These are phyloP conservation scores for Gonapodya prolifera DNA, from an alignment of 192 early-diverging fungal genomes.

Conservation along the genomic window DNA sequence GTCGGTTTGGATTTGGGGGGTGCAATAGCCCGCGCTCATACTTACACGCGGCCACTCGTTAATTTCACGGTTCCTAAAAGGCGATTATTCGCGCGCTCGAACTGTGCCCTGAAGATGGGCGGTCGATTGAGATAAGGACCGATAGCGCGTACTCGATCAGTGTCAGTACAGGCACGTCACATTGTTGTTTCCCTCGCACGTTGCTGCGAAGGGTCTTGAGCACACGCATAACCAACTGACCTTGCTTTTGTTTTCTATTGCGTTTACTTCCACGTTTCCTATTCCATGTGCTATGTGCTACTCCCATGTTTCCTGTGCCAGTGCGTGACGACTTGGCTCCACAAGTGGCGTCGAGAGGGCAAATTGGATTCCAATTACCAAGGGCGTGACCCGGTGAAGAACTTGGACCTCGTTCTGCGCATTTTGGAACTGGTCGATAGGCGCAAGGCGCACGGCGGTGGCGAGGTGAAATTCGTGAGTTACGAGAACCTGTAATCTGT, in stretches of 20 bases:
- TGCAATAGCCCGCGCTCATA: neutral
- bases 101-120: constrained; percentile 17
- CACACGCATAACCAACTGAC: neutral
- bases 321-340: constrained; percentile 51
- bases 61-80: constrained; percentile 19
- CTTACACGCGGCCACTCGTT: neutral
- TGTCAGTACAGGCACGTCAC: neutral
- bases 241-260: constrained; percentile 11
- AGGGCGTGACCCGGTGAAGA: constrained; percentile 48
- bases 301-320: neutral
- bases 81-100: constrained; percentile 45
- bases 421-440: constrained; percentile 27
- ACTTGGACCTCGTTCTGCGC: constrained; percentile 61
- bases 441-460: constrained; percentile 23
- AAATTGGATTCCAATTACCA: constrained; percentile 23
- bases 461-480: constrained; percentile 11
- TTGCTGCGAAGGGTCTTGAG: constrained; percentile 20
- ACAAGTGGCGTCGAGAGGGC: constrained; percentile 39
- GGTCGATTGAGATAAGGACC: constrained; percentile 45
- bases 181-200: neutral
- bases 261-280: neutral
- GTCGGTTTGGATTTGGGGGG: neutral
- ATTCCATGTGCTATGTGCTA: neutral
- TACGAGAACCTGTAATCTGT: neutral
- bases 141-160: constrained; percentile 68